Evolutionary conservation across 306 rosid species (phyloP), one percentile per base, ranked within the genome.

Genomic region (Casuarina equisetifolia): DNA sequence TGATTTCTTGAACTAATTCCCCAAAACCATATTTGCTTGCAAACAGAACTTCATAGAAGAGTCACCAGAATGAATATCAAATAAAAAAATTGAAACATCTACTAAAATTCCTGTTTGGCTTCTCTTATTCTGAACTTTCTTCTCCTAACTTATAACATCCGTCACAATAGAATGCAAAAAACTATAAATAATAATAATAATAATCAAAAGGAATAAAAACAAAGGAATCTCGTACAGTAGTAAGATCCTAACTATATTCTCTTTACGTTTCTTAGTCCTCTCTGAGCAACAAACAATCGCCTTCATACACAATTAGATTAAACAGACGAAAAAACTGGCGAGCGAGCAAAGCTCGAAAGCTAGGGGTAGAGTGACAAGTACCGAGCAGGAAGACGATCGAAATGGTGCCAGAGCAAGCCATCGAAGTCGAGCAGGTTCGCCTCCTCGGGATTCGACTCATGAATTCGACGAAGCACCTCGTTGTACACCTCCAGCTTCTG

Each of bases 321-420:
- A 4, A 46, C 58, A 39, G 42, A 43, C 36, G 42, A 67, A 55
- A 6, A 54, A 32, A 57, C 16, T 16, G 36, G 76, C 20, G 49
- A 5, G 35, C 46, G 8, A 66, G 17, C 6, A 0, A 76, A 76
- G 55, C 43, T n/a, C 68, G 61, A 59, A 61, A 48, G 38, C 70
- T 45, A 53, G 78, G 83, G 81, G 55, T n/a, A 69, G 78, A 76
- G 51, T 16, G 52, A 55, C 61, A 80, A 50, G 69, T 74, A 96
- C 99, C 98, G 83, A 72, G 98, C 90, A 73, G 99, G 96, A 39
- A 96, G 91, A 62, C 99, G 99, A 80, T 90, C 90, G 88, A 96
- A 96, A 81, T 96, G 99, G 70, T 92, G 94, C 97, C 98, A 96
- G 0, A 92, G 92, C 78, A 88, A 93, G 80, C 91, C 93, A 70